A percentile compares a stretch with the other conserved stretches of the same genome.
These are phyloP conservation scores for Entomortierella lignicola DNA, from an alignment of 192 early-diverging fungal genomes.

Conservation along the genomic window DNA sequence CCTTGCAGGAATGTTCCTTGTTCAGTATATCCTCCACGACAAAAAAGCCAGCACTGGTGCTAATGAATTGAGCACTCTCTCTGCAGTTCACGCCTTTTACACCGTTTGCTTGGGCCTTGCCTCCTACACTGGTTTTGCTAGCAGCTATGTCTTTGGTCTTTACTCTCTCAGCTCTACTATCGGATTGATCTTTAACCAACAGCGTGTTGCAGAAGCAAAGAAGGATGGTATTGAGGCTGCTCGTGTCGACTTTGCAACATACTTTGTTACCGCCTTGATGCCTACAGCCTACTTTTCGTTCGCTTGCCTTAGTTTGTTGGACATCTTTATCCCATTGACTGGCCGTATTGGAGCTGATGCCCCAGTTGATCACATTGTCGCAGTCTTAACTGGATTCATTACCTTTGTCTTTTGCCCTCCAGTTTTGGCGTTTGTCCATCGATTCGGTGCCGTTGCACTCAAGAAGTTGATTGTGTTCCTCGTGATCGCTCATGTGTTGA, in stretches of 20 bases:
- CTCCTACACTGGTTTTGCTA: conserved; percentile 58
- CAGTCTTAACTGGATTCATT: conserved; percentile 67
- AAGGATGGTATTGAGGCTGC: conserved; percentile 16
- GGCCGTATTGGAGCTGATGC: conserved; percentile 76
- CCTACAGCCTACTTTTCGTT: conserved; percentile 60
- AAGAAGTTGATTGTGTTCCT: conserved; percentile 37
- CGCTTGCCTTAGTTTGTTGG: conserved; percentile 58
- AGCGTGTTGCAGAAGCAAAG: conserved; percentile 26
- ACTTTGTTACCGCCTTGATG: conserved; percentile 42
- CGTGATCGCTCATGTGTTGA: conserved; percentile 49
- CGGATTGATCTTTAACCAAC: conserved; percentile 50
- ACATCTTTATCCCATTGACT: conserved; percentile 78
- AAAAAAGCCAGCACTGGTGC: conserved; percentile 49
- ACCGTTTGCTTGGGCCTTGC: conserved; percentile 40
- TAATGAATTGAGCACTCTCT: conserved; percentile 39
- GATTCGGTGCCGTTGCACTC: conserved; percentile 56
- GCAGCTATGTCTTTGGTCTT: conserved; percentile 61
- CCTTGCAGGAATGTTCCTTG: conserved; percentile 59
- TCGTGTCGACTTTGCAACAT: conserved; percentile 40
- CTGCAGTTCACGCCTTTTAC: conserved; percentile 38
- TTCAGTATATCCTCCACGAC: conserved; percentile 56
- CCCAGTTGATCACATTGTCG: conserved; percentile 74
- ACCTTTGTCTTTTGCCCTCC: conserved; percentile 59
- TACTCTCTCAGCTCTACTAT: conserved; percentile 48
- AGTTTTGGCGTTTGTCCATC: conserved; percentile 64